Percentiles rank a stretch among this genome's conserved stretches.
These are phyloP conservation scores for Ceratocystis huliohia DNA, from an alignment of 2,329 filamentous ascomycete species.

Conservation along the genomic window DNA sequence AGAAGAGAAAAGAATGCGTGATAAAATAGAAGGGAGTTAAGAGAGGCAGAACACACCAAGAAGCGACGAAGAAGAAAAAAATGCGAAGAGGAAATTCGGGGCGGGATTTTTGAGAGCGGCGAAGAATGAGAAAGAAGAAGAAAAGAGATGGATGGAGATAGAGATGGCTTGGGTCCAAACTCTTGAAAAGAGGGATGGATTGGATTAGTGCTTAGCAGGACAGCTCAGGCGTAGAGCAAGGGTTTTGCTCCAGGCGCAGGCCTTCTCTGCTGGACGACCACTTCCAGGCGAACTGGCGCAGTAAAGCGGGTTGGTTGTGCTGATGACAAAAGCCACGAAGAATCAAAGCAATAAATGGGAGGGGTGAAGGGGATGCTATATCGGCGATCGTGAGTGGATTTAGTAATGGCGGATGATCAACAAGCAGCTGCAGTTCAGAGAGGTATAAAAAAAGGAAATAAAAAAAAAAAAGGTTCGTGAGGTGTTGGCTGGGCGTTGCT, in stretches of 20 bases:
- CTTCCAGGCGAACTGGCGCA: neutral
- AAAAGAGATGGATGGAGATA: slow-evolving; percentile 4
- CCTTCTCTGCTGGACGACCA: slow-evolving; percentile 10
- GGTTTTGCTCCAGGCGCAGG: slow-evolving; percentile 18
- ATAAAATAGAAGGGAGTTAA: neutral
- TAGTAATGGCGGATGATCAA: too few species aligned
- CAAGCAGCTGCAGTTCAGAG: too few species aligned
- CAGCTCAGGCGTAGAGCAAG: slow-evolving; percentile 18
- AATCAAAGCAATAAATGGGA: neutral
- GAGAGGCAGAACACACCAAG: neutral
- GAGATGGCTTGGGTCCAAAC: neutral
- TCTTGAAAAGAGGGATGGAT: slow-evolving; percentile 5
- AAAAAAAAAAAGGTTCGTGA: neutral
- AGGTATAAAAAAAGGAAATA: too few species aligned
- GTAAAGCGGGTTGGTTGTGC: neutral
- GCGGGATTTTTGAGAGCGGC: neutral
- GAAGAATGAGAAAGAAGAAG: neutral
- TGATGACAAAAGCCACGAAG: slow-evolving; percentile 5
- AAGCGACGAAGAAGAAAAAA: neutral
- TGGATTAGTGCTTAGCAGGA: slow-evolving; percentile 14
- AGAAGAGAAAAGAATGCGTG: neutral
- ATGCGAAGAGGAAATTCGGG: neutral
- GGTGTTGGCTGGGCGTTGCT: neutral
- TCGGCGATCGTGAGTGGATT: too few species aligned
- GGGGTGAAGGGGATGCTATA: too few species aligned